phyloP scores from a whole-genome alignment of 2,329 filamentous ascomycete species.

The Microsporum audouinii region DNA sequence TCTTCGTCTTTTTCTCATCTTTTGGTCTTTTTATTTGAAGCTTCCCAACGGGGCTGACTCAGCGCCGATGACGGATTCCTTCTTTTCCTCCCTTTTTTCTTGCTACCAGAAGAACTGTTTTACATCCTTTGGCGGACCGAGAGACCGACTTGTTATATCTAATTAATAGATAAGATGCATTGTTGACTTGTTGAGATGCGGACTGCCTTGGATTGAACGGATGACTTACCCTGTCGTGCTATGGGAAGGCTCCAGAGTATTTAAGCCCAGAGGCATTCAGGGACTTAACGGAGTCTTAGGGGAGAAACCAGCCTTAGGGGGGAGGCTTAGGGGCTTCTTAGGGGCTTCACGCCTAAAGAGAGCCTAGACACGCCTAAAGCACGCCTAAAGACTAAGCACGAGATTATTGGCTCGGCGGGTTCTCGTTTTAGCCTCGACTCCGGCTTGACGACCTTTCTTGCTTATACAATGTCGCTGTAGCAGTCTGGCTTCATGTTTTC shows the following conservation, averaged over 20 bases:
- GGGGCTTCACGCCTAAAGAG: not conserved
- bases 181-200: not conserved
- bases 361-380: not conserved
- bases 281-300: not conserved
- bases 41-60: slow-evolving; percentile 8
- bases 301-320: not conserved
- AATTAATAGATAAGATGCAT: not conserved
- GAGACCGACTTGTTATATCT: not conserved
- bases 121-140: not conserved
- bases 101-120: no score
- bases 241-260: not conserved
- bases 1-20: not conserved
- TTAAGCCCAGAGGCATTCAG: not conserved
- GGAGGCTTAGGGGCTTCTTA: not conserved
- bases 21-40: not conserved
- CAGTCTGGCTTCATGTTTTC: slow-evolving; percentile 1
- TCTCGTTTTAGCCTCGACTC: not conserved
- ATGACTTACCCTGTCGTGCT: no score
- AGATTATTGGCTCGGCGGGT: not conserved
- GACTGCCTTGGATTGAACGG: no score
- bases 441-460: not conserved
- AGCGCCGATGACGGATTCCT: slow-evolving; percentile 1
- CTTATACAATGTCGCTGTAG: not conserved
- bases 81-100: no score
- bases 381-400: not conserved